These are phyloP conservation scores for Chytridiales sp. DNA, from an alignment of 371 early-diverging fungal species.

Conservation along the genomic window DNA sequence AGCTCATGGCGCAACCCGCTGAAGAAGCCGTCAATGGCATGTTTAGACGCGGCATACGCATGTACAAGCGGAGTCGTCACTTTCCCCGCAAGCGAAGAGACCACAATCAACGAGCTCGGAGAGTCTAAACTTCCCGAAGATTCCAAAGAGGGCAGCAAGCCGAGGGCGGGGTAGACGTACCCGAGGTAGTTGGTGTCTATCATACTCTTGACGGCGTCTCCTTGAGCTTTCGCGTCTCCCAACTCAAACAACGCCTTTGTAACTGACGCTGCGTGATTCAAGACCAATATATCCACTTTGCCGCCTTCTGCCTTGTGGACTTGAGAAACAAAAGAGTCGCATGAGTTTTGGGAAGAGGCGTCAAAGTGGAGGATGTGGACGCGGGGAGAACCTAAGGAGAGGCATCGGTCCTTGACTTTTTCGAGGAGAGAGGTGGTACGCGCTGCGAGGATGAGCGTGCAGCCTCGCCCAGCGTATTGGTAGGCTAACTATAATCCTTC, in stretches of 20 bases:
- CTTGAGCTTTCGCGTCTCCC: conserved; percentile 1
- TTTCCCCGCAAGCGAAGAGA: conserved; percentile 19
- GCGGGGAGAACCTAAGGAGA: not conserved
- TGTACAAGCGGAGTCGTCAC: conserved; percentile 20
- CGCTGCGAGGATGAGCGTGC: conserved; percentile 16
- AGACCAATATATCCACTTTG: conserved; percentile 12
- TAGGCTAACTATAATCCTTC: conserved; percentile 10
- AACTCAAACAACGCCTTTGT: conserved; percentile 13
- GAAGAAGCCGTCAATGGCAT: conserved; percentile 27
- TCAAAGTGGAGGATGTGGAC: conserved; percentile 15
- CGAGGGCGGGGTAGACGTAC: conserved; percentile 11
- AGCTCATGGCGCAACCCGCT: conserved; percentile 13
- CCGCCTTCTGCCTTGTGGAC: conserved; percentile 4
- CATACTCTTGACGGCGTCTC: conserved; percentile 1
- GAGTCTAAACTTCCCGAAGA: not conserved
- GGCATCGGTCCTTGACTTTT: conserved; percentile 8
- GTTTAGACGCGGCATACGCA: conserved; percentile 25
- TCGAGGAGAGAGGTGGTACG: conserved; percentile 1
- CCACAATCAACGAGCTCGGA: conserved; percentile 8
- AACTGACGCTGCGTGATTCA: conserved; percentile 15
- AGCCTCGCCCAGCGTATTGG: conserved; percentile 1
- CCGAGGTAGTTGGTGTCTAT: conserved; percentile 22
- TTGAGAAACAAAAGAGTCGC: not conserved
- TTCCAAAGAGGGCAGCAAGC: conserved; percentile 13
- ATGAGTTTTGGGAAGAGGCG: conserved; percentile 9